phyloP scores from a whole-genome alignment of 1,284 basidiomycete species.

The Cryptococcus sp. region DNA sequence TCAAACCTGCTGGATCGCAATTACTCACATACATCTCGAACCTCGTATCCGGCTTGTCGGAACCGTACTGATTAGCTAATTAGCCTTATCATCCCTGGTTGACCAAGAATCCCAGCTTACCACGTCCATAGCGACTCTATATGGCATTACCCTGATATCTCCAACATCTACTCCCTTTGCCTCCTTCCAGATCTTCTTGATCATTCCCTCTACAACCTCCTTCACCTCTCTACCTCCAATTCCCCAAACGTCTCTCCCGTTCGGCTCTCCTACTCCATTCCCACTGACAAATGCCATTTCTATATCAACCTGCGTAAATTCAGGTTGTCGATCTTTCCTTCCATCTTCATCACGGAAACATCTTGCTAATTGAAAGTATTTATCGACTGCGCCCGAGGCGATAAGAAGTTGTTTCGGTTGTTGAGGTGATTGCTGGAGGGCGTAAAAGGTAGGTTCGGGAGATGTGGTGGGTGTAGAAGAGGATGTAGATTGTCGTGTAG shows the following conservation, averaged over 20 bases:
- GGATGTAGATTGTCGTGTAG: constrained; percentile 57
- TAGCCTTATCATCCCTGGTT: neutral
- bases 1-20: neutral
- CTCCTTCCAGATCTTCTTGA: constrained; percentile 68
- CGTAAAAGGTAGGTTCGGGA: constrained; percentile 66
- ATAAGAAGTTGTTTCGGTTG: constrained; percentile 93
- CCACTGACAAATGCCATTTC: constrained; percentile 95
- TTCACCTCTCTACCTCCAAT: constrained; percentile 79
- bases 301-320: constrained; percentile 94
- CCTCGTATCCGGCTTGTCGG: constrained; percentile 90
- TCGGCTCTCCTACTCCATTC: constrained; percentile 45
- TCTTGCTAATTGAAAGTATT: constrained; percentile 86
- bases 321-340: constrained; percentile 87
- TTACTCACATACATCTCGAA: constrained; percentile 71
- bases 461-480: constrained; percentile 6
- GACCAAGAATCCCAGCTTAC: constrained; percentile 50
- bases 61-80: constrained; percentile 63
- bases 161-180: constrained; percentile 55
- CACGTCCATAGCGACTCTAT: constrained; percentile 75
- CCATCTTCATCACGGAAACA: constrained; percentile 96
- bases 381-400: constrained; percentile 81
- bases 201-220: constrained; percentile 65
- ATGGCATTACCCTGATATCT: constrained; percentile 73
- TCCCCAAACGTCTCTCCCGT: constrained; percentile 56
- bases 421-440: constrained; percentile 89